A percentile compares a stretch with the other conserved stretches of the same genome.
These are phyloP conservation scores for Sutorius eximius DNA, from an alignment of 1,284 basidiomycete species.

Conservation along the genomic window DNA sequence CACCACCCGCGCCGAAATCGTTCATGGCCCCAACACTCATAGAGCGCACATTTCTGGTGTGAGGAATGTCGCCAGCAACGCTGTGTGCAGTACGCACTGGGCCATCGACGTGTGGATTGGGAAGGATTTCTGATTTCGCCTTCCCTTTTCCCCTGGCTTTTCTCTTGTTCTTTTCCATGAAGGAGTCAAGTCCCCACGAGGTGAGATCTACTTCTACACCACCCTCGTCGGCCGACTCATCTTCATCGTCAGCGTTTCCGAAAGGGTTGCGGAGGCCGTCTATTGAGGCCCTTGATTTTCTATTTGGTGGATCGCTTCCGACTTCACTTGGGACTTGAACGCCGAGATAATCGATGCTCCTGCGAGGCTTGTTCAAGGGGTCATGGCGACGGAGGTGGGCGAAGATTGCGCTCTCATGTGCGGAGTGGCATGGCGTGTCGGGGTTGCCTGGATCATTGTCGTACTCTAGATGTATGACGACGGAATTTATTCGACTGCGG, in stretches of 20 bases:
- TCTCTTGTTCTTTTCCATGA: conserved; percentile 66
- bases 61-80: conserved; percentile 28
- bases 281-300: conserved; percentile 51
- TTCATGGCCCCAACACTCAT: conserved; percentile 65
- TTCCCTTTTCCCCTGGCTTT: conserved; percentile 47
- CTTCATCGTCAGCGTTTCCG: conserved; percentile 55
- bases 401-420: conserved; percentile 82
- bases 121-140: conserved; percentile 49
- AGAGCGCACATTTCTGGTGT: conserved; percentile 48
- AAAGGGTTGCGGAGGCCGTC: conserved; percentile 72
- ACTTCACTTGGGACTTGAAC: conserved; percentile 63
- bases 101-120: conserved; percentile 48
- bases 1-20: conserved; percentile 48
- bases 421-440: conserved; percentile 56
- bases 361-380: conserved; percentile 40
- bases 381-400: conserved; percentile 58
- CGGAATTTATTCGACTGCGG: neutral
- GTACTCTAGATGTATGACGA: conserved; percentile 55
- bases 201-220: conserved; percentile 74
- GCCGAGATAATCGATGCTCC: conserved; percentile 64
- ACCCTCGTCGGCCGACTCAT: conserved; percentile 49
- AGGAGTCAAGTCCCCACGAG: conserved; percentile 79
- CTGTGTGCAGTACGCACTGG: conserved; percentile 37
- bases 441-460: conserved; percentile 76
- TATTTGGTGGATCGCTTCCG: conserved; percentile 50